These are phyloP conservation scores for Mollisiaceae sp. DNA, from an alignment of 2,329 filamentous ascomycete species.

Conservation along the genomic window DNA sequence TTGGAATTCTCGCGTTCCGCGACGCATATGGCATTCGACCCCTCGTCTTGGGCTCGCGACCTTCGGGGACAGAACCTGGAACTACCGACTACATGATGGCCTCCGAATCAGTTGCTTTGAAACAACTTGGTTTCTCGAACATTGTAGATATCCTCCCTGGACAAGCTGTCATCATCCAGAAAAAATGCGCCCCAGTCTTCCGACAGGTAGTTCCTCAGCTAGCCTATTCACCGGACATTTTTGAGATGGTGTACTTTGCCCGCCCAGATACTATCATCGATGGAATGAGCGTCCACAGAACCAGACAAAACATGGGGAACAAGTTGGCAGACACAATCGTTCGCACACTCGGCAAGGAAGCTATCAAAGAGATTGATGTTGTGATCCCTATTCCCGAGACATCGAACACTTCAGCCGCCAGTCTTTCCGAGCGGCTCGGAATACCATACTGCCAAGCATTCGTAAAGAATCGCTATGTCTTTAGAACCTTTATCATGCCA, in stretches of 20 bases:
- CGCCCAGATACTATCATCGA: constrained; percentile 84
- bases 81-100: constrained; percentile 88
- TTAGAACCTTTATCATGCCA: constrained; percentile 87
- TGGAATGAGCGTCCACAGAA: constrained; percentile 84
- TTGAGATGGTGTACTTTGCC: constrained; percentile 88
- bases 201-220: constrained; percentile 71
- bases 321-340: constrained; percentile 78
- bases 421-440: constrained; percentile 73
- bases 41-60: constrained; percentile 76
- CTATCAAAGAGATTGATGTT: constrained; percentile 77
- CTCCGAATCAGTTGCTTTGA: constrained; percentile 84
- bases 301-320: constrained; percentile 84
- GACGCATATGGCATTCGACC: constrained; percentile 84
- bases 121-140: constrained; percentile 78
- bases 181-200: constrained; percentile 76
- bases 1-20: constrained; percentile 79
- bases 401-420: constrained; percentile 78
- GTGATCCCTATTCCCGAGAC: constrained; percentile 88
- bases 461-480: constrained; percentile 89
- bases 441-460: constrained; percentile 83
- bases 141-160: constrained; percentile 81
- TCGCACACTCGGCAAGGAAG: constrained; percentile 68
- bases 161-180: constrained; percentile 83
- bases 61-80: constrained; percentile 64
- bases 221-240: constrained; percentile 82